Percentiles rank a stretch among this genome's conserved stretches.
These are phyloP conservation scores for Yarrowia phangngaensis DNA, from an alignment of 805 yeast genomes.

Conservation along the genomic window DNA sequence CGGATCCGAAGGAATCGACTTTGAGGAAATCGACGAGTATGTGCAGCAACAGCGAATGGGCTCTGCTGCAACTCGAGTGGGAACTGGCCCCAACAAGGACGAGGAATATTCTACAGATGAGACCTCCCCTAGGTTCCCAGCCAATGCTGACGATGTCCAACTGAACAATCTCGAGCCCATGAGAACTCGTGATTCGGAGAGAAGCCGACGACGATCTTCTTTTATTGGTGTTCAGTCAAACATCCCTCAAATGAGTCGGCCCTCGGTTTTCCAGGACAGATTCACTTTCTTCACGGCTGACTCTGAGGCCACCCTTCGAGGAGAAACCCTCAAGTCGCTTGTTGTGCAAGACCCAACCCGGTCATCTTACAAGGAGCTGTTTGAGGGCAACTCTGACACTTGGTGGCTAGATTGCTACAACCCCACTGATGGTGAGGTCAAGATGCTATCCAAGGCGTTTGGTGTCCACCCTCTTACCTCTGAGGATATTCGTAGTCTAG, in stretches of 20 bases:
- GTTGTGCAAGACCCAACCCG: slow-evolving; percentile 46
- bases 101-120: slow-evolving; percentile 21
- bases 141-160: slow-evolving; percentile 3
- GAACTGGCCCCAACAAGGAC: slow-evolving; percentile 13
- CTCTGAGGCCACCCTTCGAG: slow-evolving; percentile 84
- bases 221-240: background rate
- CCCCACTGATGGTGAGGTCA: slow-evolving; percentile 95
- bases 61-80: slow-evolving; percentile 18
- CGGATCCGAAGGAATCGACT: slow-evolving; percentile 69
- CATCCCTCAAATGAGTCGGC: slow-evolving; percentile 12
- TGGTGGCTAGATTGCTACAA: slow-evolving; percentile 97
- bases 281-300: slow-evolving; percentile 81
- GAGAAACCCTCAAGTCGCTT: slow-evolving; percentile 78
- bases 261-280: slow-evolving; percentile 46
- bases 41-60: slow-evolving; percentile 40
- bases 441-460: slow-evolving; percentile 83
- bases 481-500: slow-evolving; percentile 95
- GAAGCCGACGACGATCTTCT: slow-evolving; percentile 20
- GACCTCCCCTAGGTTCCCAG: slow-evolving; percentile 4
- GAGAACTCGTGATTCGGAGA: slow-evolving; percentile 19
- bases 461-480: slow-evolving; percentile 98
- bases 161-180: slow-evolving; percentile 11
- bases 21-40: slow-evolving; percentile 83
- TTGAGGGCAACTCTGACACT: slow-evolving; percentile 78
- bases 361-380: slow-evolving; percentile 62